These are phyloP conservation scores for Capsicum baccatum DNA, from an alignment of 257 asterid genomes.

Conservation along the genomic window DNA sequence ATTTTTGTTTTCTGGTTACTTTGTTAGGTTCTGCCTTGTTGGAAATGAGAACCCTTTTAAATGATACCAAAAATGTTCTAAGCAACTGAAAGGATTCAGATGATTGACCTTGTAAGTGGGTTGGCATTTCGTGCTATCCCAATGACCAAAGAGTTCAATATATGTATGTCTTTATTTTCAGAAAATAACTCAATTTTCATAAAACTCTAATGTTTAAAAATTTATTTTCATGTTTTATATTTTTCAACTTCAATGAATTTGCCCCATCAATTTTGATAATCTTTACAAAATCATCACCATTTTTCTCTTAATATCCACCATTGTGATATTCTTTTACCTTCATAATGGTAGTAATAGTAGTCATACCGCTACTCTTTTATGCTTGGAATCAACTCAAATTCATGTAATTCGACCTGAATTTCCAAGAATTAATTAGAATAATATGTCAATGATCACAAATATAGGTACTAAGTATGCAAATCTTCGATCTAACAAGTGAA, in stretches of 20 bases:
- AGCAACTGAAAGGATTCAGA: slow-evolving; percentile 78
- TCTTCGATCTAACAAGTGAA: slow-evolving; percentile 89
- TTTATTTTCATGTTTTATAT: too few relatives aligned
- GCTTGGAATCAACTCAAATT: slow-evolving; percentile 48
- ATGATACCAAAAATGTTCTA: slow-evolving; percentile 72
- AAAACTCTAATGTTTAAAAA: too few relatives aligned
- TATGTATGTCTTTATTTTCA: slow-evolving; percentile 55
- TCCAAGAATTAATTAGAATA: slow-evolving; percentile 72
- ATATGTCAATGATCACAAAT: slow-evolving; percentile 60
- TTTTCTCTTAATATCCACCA: slow-evolving; percentile 65
- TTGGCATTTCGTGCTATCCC: slow-evolving; percentile 81
- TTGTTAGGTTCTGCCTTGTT: slow-evolving; percentile 70
- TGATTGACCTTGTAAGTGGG: slow-evolving; percentile 84
- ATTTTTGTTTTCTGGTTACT: background rate
- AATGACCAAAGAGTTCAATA: slow-evolving; percentile 78
- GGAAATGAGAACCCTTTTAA: slow-evolving; percentile 81
- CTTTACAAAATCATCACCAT: slow-evolving; percentile 67
- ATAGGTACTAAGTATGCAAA: slow-evolving; percentile 63
- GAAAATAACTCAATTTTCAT: too few relatives aligned
- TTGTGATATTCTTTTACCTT: slow-evolving; percentile 77
- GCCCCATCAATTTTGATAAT: slow-evolving; percentile 73
- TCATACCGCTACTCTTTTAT: slow-evolving; percentile 73
- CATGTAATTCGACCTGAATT: background rate
- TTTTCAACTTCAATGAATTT: slow-evolving; percentile 37
- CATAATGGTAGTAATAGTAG: slow-evolving; percentile 57